phyloP scores from a whole-genome alignment of 176 grass and related monocot species.

The Zea luxurians region DNA sequence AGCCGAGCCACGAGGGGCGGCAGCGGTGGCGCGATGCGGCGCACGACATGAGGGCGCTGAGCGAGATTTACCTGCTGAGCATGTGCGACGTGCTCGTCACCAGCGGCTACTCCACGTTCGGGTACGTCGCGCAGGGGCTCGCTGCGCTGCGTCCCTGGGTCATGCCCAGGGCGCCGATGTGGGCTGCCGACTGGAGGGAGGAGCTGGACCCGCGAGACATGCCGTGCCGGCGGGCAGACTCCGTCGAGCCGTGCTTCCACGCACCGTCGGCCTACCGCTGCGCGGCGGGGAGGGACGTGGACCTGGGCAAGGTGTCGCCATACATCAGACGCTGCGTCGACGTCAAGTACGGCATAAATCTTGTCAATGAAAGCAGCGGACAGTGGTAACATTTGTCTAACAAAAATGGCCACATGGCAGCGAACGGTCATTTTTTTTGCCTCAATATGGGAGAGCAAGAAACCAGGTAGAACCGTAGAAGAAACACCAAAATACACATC shows the following conservation, averaged over 20 bases:
- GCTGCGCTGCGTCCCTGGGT: conserved; percentile 51
- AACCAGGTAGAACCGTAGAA: no score
- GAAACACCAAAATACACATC: no score
- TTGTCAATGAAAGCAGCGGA: conserved; percentile 40
- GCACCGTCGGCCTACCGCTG: conserved; percentile 53
- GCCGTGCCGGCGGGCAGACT: conserved; percentile 29
- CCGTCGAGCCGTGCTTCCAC: conserved; percentile 69
- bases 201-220: neutral
- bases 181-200: conserved; percentile 27
- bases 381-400: neutral
- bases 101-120: conserved; percentile 45
- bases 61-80: conserved; percentile 54
- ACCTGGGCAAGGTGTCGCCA: conserved; percentile 33
- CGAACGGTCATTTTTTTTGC: neutral
- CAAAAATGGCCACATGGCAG: neutral
- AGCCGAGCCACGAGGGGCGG: conserved; percentile 54
- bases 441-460: neutral
- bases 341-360: conserved; percentile 37
- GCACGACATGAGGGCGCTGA: conserved; percentile 49
- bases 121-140: conserved; percentile 54
- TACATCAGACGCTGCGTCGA: conserved; percentile 64
- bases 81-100: conserved; percentile 43
- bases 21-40: conserved; percentile 21
- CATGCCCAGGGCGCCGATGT: conserved; percentile 29
- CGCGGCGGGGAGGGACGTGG: conserved; percentile 15